Evolutionary conservation across 2,329 filamentous ascomycete genomes (phyloP), one percentile per base, ranked within the genome.

Genomic region (Ilyonectria destructans): DNA sequence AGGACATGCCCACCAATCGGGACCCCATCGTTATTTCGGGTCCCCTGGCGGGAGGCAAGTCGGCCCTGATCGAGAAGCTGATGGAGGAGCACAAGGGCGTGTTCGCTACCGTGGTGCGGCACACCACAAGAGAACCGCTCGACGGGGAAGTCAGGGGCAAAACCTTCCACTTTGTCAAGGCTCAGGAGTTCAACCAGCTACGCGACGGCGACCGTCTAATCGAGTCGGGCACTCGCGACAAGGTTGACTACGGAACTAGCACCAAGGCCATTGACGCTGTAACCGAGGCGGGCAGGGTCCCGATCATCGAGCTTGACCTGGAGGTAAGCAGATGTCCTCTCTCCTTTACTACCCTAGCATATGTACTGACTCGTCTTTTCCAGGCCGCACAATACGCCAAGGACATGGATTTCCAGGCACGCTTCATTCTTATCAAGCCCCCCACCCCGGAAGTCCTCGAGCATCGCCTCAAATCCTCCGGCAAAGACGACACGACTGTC

Each of bases 21-120:
- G 83, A 82, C 4, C 82, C 88, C 6, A 88, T 96, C 69, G 87
- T 96, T 69, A 84, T 96, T 69, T 90, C 90, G 9, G 92, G 92
- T 3, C 88, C 90, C 6, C 85, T 83, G 6, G 88, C 88, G 61
- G 84, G 86, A 9, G 90, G 90, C 51, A 93, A 92, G 78, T 88
- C 89, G 17, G 88, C 88, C 2, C 82, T 95, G 49, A 82, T 91
- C 60, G 87, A 86, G 65, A 86, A 87, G 70, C 86, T 96, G 17
- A 82, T 92, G 71, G 87, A 89, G 31, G 86, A 88, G 62, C 89
- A 90, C 77, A 89, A 88, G 7, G 87, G 89, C 58, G 89, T 89
- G 21, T 94, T 96, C 74, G 90, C 87, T 21, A 82, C 80, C 55
- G 87, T 89, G 10, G 79, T 86, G 15, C 83, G 83, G 13, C 87